Evolutionary conservation across 2,329 filamentous ascomycete species (phyloP).

Genomic region (Exserohilum rostratum): DNA sequence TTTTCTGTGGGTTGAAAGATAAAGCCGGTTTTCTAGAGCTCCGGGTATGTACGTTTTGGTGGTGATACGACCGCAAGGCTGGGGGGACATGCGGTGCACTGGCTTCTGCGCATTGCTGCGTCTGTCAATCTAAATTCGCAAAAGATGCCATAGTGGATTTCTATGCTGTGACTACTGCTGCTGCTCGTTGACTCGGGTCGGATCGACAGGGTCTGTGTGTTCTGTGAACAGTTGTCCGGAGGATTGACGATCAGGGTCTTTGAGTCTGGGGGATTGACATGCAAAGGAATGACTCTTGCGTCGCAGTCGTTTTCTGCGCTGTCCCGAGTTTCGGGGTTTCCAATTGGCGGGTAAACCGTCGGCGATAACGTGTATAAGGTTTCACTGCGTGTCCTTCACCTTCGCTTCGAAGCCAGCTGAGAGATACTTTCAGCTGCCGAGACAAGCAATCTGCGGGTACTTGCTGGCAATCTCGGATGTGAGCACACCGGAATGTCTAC

Average conservation of each 20-base stretch:
- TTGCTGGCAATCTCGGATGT: background rate
- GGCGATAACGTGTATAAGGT: background rate
- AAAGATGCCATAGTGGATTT: background rate
- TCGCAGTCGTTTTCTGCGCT: too few species aligned
- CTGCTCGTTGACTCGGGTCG: background rate
- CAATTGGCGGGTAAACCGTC: too few species aligned
- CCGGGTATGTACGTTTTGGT: too few species aligned
- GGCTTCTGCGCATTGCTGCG: too few species aligned
- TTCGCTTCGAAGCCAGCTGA: background rate
- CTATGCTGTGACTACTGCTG: background rate
- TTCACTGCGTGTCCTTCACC: background rate
- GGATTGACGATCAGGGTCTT: background rate
- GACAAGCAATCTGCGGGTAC: background rate
- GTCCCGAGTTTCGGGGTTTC: too few species aligned
- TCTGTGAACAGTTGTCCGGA: background rate
- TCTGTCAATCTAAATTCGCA: constrained; percentile 6
- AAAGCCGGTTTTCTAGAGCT: too few species aligned
- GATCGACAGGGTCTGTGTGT: background rate
- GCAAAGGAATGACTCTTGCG: too few species aligned
- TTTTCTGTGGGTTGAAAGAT: too few species aligned
- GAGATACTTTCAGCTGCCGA: background rate
- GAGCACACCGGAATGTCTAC: background rate
- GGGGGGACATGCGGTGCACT: too few species aligned
- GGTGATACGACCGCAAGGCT: too few species aligned
- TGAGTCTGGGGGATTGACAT: too few species aligned